A percentile compares a stretch with the other conserved stretches of the same genome.
phyloP scores from a whole-genome alignment of 2,329 filamentous ascomycete genomes.

The Phoma herbarum region DNA sequence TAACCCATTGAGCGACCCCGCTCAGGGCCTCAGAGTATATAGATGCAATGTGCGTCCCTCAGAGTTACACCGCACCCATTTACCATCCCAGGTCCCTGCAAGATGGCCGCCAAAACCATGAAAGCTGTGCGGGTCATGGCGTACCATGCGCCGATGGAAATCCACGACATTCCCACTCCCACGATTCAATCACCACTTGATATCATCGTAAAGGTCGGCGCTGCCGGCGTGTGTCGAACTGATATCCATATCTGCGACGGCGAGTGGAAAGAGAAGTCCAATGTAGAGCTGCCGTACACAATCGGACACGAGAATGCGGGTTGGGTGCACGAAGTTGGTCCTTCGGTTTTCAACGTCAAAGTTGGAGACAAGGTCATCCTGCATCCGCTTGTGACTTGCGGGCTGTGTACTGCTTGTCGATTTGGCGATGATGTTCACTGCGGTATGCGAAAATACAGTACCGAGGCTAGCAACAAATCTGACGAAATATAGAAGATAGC shows the following conservation, averaged over 20 bases:
- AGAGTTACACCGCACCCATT: background rate
- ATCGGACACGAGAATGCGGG: conserved; percentile 13
- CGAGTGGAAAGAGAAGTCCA: conserved; percentile 14
- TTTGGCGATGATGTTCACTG: conserved; percentile 11
- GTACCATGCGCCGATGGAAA: conserved; percentile 11
- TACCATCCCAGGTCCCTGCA: background rate
- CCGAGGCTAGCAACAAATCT: background rate
- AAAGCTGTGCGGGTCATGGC: conserved; percentile 10
- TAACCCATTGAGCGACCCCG: background rate
- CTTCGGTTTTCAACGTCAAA: conserved; percentile 6
- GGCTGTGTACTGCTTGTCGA: conserved; percentile 9
- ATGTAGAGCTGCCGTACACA: conserved; percentile 6
- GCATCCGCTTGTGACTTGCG: conserved; percentile 12
- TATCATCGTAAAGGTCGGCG: conserved; percentile 7
- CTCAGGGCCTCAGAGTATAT: background rate
- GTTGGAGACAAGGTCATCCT: conserved; percentile 10
- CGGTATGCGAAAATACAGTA: background rate
- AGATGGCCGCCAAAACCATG: conserved; percentile 11
- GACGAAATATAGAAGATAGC: conserved; percentile 6
- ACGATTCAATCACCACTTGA: conserved; percentile 4
- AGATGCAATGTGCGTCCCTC: background rate
- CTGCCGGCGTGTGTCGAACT: conserved; percentile 11
- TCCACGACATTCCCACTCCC: conserved; percentile 6
- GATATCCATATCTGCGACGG: conserved; percentile 14
- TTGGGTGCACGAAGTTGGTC: conserved; percentile 9